Base-by-base conservation (phyloP, 148 eudicot genomes). In the Camellia sinensis region DNA sequence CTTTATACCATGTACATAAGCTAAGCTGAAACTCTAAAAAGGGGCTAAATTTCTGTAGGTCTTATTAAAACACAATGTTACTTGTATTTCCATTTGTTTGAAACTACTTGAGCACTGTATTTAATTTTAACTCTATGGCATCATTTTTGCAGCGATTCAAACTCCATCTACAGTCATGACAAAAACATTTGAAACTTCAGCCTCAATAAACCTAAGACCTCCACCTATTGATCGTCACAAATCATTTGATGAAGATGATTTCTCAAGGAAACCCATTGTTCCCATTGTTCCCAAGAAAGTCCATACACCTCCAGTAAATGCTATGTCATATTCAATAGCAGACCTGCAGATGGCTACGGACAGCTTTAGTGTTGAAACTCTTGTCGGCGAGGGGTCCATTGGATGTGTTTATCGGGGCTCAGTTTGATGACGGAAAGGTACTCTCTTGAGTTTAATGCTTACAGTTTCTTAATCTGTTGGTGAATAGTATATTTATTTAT, bases 331-430 rank as follows among this genome's bases (percentile, higher is more conserved):
- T 87, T 93, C 99, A 57, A 88, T 96, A 79, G 99, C 99, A 63
- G 99, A 96, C 78, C 88, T 96, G 77, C 99, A 96, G 84, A 90
- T 96, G 78, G 98, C 98, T 48, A 96, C 99, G 4, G 91, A 85
- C 73, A 96, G 99, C 86, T 96, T 96, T 84, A 89, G 85, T 79
- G 71, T 83, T 61, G 99, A 96, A 21, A 90, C 91, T 79, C 91
- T 93, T 70, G 69, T 96, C 63, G 97, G 97, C 21, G 99, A 96
- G 85, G 99, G 99, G 81, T 89, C 97, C 69, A 78, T 92, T 76
- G 98, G 97, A 71, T 95, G 95, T 86, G 98, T 94, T 84, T 94
- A 83, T 84, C 85, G 91, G 91, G 69, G 95, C 97, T 84, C 86
- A 88, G 74, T 89, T 88, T 82, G 91, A 88, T 79, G 92, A 93